Conservation (phyloP, 306 rosid genomes). For the Quercus variabilis region DNA sequence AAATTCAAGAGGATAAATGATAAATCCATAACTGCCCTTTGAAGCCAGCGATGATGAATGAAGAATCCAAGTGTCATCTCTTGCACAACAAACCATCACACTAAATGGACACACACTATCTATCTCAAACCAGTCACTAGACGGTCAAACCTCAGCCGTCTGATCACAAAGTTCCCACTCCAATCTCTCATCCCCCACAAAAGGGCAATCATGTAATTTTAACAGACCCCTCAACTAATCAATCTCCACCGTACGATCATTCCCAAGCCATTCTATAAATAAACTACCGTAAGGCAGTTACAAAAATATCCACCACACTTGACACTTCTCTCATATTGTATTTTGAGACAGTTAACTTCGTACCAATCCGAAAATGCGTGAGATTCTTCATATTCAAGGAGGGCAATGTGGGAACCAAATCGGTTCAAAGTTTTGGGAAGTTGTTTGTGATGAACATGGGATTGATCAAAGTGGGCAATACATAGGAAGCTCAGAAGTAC, state of each 20-base stretch:
- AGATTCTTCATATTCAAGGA: slow-evolving; percentile 76
- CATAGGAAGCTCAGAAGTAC: slow-evolving; percentile 42
- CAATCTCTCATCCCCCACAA: neutral
- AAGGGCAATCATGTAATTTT: neutral
- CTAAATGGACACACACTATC: neutral
- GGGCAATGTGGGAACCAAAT: slow-evolving; percentile 82
- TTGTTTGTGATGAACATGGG: slow-evolving; percentile 65
- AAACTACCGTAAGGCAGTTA: slow-evolving; percentile 25
- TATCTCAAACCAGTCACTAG: neutral
- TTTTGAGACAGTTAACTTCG: neutral
- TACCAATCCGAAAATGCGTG: slow-evolving; percentile 43
- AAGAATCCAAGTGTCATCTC: slow-evolving; percentile 28
- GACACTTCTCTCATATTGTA: slow-evolving; percentile 1
- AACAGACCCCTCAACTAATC: neutral
- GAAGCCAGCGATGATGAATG: slow-evolving; percentile 30
- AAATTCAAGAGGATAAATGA: neutral
- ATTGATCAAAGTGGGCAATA: slow-evolving; percentile 49
- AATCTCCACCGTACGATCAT: slow-evolving; percentile 7
- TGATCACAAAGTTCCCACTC: neutral
- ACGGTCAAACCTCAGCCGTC: slow-evolving; percentile 22
- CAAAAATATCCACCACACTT: neutral
- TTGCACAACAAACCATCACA: neutral
- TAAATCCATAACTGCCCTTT: neutral
- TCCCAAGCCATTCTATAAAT: slow-evolving; percentile 22
- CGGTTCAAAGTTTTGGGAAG: slow-evolving; percentile 68